Evolutionary conservation across 306 rosid species (phyloP).

Genomic region (Comarum palustre): DNA sequence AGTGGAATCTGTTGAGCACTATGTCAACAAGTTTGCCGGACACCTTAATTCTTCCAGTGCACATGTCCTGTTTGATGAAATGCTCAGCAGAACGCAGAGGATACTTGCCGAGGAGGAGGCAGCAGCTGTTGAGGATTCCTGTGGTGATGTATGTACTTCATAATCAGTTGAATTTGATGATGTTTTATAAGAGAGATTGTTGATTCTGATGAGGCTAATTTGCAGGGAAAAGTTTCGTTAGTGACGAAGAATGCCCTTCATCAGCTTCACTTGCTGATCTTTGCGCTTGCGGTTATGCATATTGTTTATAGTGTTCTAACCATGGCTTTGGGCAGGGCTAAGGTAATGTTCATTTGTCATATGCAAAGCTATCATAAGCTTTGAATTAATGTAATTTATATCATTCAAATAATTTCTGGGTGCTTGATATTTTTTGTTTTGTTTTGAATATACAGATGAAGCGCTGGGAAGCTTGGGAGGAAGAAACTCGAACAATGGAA

Average conservation of each 20-base stretch:
- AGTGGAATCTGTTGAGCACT: slow-evolving; percentile 1
- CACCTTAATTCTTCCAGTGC: neutral
- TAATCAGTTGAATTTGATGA: neutral
- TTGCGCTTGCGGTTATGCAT: slow-evolving; percentile 40
- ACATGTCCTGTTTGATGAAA: slow-evolving; percentile 2
- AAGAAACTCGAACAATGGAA: slow-evolving; percentile 40
- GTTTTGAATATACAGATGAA: slow-evolving; percentile 23
- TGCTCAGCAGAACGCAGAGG: slow-evolving; percentile 5
- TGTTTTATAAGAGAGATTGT: neutral
- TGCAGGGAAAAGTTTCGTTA: slow-evolving; percentile 41
- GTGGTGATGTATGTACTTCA: slow-evolving; percentile 13
- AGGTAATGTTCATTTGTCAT: slow-evolving; percentile 23
- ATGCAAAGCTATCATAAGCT: neutral
- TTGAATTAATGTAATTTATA: neutral
- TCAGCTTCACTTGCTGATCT: slow-evolving; percentile 40
- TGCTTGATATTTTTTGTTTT: neutral
- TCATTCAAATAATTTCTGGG: neutral
- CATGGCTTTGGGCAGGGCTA: slow-evolving; percentile 40
- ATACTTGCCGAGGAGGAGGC: slow-evolving; percentile 19
- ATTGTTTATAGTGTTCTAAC: slow-evolving; percentile 35
- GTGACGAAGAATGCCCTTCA: slow-evolving; percentile 32
- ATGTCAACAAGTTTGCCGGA: neutral
- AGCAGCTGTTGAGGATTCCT: slow-evolving; percentile 23
- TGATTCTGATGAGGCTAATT: neutral
- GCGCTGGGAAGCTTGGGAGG: slow-evolving; percentile 45